Conservation (phyloP, 148 eudicot species). For the Chenopodium album region DNA sequence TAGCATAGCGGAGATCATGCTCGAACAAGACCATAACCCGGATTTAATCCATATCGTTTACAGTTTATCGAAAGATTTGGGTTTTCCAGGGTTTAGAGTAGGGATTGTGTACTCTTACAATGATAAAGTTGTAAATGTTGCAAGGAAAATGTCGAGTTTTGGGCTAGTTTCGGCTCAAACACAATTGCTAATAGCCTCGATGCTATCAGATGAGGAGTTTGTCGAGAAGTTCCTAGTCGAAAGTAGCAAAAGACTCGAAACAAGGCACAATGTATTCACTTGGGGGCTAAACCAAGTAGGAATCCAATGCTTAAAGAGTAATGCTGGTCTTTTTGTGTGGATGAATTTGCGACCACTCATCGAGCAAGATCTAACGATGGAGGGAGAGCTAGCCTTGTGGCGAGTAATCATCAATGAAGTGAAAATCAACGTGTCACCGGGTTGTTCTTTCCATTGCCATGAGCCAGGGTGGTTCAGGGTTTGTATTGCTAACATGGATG, state of each 20-base stretch:
- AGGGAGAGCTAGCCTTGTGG: slow-evolving; percentile 59
- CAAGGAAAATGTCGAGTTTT: slow-evolving; percentile 61
- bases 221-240: slow-evolving; percentile 34
- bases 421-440: slow-evolving; percentile 64
- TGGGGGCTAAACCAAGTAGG: slow-evolving; percentile 35
- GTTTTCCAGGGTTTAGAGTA: slow-evolving; percentile 57
- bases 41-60: slow-evolving; percentile 48
- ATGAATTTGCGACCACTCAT: slow-evolving; percentile 52
- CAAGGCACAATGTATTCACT: slow-evolving; percentile 35
- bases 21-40: slow-evolving; percentile 22
- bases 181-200: slow-evolving; percentile 36
- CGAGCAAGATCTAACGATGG: slow-evolving; percentile 34
- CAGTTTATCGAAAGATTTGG: slow-evolving; percentile 51
- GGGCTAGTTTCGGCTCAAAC: slow-evolving; percentile 58
- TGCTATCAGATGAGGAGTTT: slow-evolving; percentile 34
- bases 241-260: slow-evolving; percentile 34
- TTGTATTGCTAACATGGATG: slow-evolving; percentile 62
- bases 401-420: slow-evolving; percentile 44
- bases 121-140: slow-evolving; percentile 39
- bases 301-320: slow-evolving; percentile 49
- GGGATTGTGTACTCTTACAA: slow-evolving; percentile 64
- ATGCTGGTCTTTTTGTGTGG: slow-evolving; percentile 65
- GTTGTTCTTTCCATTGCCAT: slow-evolving; percentile 56
- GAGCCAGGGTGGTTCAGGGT: slow-evolving; percentile 82
- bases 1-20: slow-evolving; percentile 35